These are phyloP conservation scores for Hibiscus mutabilis DNA, from an alignment of 345 rosid species.

Conservation along the genomic window DNA sequence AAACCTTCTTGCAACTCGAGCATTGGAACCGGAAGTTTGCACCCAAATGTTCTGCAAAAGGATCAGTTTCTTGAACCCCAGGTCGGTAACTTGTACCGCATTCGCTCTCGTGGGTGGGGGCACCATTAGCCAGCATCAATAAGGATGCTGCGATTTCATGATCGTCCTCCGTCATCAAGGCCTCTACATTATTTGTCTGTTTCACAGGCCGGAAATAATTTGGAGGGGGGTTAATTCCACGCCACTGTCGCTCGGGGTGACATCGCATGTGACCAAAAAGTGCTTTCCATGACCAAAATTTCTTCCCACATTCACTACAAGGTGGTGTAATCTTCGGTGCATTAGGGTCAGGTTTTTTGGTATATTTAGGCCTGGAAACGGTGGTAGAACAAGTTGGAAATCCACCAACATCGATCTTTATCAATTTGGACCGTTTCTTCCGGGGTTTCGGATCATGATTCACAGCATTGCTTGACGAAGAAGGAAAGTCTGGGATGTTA, in stretches of 20 bases:
- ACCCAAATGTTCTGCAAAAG: conserved; percentile 46
- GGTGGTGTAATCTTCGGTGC: conserved; percentile 71
- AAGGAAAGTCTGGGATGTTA: conserved; percentile 19
- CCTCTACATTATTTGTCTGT: not conserved
- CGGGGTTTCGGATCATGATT: conserved; percentile 27
- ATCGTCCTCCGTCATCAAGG: conserved; percentile 44
- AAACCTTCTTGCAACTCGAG: conserved; percentile 77
- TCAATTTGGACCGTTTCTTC: conserved; percentile 44
- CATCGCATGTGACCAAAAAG: conserved; percentile 94
- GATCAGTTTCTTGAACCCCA: conserved; percentile 14
- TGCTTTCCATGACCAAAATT: conserved; percentile 88
- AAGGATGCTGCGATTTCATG: conserved; percentile 65
- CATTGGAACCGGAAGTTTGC: conserved; percentile 43
- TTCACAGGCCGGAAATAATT: conserved; percentile 15
- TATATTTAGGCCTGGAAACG: conserved; percentile 30
- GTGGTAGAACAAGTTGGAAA: conserved; percentile 12
- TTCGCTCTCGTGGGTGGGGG: not conserved
- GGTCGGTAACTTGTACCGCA: not conserved
- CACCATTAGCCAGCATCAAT: conserved; percentile 41
- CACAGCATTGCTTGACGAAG: conserved; percentile 22
- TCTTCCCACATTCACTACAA: conserved; percentile 86
- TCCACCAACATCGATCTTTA: conserved; percentile 19
- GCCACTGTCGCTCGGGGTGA: conserved; percentile 89
- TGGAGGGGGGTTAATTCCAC: conserved; percentile 66
- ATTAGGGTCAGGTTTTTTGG: conserved; percentile 58